These are phyloP conservation scores for Astrephomene gubernaculifera DNA, from an alignment of 139 green algal genomes.

Conservation along the genomic window DNA sequence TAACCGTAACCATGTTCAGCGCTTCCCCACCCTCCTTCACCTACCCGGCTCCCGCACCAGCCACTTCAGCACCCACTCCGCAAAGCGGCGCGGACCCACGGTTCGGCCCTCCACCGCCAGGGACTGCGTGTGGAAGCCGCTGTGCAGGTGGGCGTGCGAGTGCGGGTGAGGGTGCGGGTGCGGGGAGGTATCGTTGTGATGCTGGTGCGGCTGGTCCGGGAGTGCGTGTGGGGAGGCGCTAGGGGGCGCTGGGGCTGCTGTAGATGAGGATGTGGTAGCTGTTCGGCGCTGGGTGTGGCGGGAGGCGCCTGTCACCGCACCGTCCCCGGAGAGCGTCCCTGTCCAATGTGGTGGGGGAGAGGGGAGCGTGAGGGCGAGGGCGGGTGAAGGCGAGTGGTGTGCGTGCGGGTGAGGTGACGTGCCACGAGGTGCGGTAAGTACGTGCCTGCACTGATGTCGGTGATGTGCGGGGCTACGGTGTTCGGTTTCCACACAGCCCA, in stretches of 20 bases:
- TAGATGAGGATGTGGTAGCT: not conserved
- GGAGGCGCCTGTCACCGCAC: conserved; percentile 1
- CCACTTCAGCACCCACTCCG: conserved; percentile 2
- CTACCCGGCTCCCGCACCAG: conserved; percentile 30
- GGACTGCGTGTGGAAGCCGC: conserved; percentile 36
- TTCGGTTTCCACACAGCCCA: not conserved
- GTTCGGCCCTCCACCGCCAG: conserved; percentile 4
- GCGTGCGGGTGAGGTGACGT: not conserved
- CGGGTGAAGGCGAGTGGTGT: not conserved
- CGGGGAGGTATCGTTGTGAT: not conserved
- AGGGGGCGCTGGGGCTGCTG: not conserved
- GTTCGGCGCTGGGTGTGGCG: conserved; percentile 12
- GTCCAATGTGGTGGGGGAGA: not conserved
- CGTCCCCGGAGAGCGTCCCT: not conserved
- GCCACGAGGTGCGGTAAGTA: not conserved
- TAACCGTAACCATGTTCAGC: no score
- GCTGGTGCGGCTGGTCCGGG: not conserved
- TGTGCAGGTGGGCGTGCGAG: conserved; percentile 18
- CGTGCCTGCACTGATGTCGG: no score
- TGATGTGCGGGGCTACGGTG: not conserved
- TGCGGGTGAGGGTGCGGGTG: not conserved
- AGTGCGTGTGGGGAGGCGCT: not conserved
- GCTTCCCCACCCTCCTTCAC: not conserved
- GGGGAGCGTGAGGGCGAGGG: not conserved
- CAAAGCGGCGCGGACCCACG: conserved; percentile 40